phyloP scores from a whole-genome alignment of 306 rosid species.

The Parietaria judaica region DNA sequence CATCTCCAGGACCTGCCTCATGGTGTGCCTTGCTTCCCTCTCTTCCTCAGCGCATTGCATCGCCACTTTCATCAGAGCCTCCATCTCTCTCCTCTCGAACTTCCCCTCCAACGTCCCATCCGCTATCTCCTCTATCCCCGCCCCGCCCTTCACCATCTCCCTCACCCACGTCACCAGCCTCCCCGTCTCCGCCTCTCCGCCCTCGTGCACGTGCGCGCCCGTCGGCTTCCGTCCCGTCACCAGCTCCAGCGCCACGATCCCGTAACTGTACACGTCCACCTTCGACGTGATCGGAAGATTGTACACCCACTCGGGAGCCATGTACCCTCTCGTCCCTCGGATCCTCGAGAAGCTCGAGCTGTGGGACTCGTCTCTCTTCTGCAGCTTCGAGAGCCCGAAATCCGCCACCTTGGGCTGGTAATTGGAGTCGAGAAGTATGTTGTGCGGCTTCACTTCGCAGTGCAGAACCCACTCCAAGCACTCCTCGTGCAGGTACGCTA shows the following conservation, averaged over 20 bases:
- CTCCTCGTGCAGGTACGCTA: conserved; percentile 53
- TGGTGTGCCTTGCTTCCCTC: conserved; percentile 9
- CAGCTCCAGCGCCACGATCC: conserved; percentile 49
- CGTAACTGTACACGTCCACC: conserved; percentile 56
- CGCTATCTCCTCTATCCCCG: not conserved
- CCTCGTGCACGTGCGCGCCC: not conserved
- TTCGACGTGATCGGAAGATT: conserved; percentile 43
- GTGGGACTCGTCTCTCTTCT: conserved; percentile 18
- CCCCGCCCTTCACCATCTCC: conserved; percentile 1
- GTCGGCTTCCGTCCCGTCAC: conserved; percentile 23
- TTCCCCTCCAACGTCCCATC: not conserved
- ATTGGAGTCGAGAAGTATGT: conserved; percentile 38
- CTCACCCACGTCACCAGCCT: conserved; percentile 13
- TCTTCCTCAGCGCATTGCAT: conserved; percentile 17
- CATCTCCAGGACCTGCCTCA: conserved; percentile 15
- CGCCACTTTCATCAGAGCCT: conserved; percentile 10
- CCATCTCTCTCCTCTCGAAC: not conserved
- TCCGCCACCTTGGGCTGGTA: conserved; percentile 54
- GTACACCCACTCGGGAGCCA: conserved; percentile 59
- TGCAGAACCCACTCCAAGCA: conserved; percentile 59
- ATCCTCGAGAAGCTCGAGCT: conserved; percentile 27
- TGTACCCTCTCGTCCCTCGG: conserved; percentile 55
- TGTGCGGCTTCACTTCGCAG: conserved; percentile 63
- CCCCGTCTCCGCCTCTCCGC: not conserved
- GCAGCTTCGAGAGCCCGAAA: conserved; percentile 41